phyloP scores from a whole-genome alignment of 2,329 filamentous ascomycete species.

The Epichloe bromicola region DNA sequence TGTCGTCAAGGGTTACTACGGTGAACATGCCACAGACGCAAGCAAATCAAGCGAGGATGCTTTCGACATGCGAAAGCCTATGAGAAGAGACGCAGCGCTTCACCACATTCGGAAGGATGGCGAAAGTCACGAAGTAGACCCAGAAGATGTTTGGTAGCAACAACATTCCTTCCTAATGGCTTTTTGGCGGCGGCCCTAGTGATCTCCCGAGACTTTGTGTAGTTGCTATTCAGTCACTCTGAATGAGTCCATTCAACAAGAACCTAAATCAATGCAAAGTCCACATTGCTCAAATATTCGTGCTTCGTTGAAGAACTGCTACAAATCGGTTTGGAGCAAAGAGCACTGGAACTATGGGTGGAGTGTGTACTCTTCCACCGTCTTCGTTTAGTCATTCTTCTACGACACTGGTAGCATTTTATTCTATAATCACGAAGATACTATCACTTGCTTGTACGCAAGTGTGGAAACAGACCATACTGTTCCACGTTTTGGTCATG shows the following conservation, averaged over 20 bases:
- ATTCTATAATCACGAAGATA: too few relatives aligned
- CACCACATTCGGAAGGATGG: constrained; percentile 73
- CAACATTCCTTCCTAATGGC: not conserved
- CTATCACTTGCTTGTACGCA: too few relatives aligned
- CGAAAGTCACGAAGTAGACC: constrained; percentile 62
- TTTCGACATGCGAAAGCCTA: constrained; percentile 91
- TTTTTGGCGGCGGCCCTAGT: not conserved
- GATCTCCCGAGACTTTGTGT: not conserved
- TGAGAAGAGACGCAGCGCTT: constrained; percentile 63
- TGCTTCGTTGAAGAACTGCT: too few relatives aligned
- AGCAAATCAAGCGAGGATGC: constrained; percentile 65
- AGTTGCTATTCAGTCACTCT: not conserved
- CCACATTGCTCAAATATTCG: too few relatives aligned
- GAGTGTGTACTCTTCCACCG: too few relatives aligned
- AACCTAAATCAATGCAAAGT: too few relatives aligned
- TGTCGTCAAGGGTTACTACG: constrained; percentile 84
- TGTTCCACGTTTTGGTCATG: too few relatives aligned
- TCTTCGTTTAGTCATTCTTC: too few relatives aligned
- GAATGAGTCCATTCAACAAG: not conserved
- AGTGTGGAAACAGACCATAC: too few relatives aligned
- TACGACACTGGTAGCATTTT: too few relatives aligned
- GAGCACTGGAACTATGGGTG: too few relatives aligned
- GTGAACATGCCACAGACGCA: constrained; percentile 60
- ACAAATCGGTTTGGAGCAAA: too few relatives aligned
- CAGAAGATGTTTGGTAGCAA: constrained; percentile 69